phyloP scores from a whole-genome alignment of 805 yeast species.

The Ogataea saltuana region DNA sequence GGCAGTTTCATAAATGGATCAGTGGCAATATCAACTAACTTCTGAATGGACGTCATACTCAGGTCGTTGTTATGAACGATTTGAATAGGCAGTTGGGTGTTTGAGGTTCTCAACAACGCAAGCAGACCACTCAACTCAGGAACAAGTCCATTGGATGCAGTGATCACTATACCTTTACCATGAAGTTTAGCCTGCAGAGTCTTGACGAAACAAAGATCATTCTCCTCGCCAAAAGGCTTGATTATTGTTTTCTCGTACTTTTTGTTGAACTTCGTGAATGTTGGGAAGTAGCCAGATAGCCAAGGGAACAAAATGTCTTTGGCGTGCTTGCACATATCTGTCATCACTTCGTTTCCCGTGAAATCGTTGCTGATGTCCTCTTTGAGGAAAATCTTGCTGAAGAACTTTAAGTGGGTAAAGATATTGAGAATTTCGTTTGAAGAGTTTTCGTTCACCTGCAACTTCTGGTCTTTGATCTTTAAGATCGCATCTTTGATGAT shows the following conservation, averaged over 20 bases:
- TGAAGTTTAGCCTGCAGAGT: slow-evolving; percentile 31
- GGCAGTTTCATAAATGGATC: slow-evolving; percentile 33
- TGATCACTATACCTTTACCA: slow-evolving; percentile 57
- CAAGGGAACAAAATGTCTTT: slow-evolving; percentile 40
- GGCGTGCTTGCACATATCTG: slow-evolving; percentile 18
- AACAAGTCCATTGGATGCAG: slow-evolving; percentile 47
- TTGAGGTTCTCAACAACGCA: slow-evolving; percentile 48
- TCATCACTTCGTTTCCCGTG: slow-evolving; percentile 11
- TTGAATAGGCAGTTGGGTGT: slow-evolving; percentile 51
- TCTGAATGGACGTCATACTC: slow-evolving; percentile 34
- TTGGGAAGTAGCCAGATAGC: slow-evolving; percentile 42
- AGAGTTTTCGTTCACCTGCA: slow-evolving; percentile 27
- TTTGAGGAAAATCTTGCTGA: slow-evolving; percentile 27
- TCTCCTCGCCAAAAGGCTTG: slow-evolving; percentile 17
- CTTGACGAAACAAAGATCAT: slow-evolving; percentile 31
- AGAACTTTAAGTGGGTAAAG: slow-evolving; percentile 30
- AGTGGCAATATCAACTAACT: slow-evolving; percentile 39
- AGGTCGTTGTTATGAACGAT: slow-evolving; percentile 46
- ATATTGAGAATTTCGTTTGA: slow-evolving; percentile 27
- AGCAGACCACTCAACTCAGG: slow-evolving; percentile 51
- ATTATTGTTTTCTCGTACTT: slow-evolving; percentile 13
- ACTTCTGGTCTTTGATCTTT: slow-evolving; percentile 23
- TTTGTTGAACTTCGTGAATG: slow-evolving; percentile 38
- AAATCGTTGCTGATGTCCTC: slow-evolving; percentile 8
- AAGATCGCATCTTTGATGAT: slow-evolving; percentile 24